Evolutionary conservation across 768 basidiomycete species (phyloP), one percentile per base, ranked within the genome.

Genomic region (Rhodocollybia butyracea): DNA sequence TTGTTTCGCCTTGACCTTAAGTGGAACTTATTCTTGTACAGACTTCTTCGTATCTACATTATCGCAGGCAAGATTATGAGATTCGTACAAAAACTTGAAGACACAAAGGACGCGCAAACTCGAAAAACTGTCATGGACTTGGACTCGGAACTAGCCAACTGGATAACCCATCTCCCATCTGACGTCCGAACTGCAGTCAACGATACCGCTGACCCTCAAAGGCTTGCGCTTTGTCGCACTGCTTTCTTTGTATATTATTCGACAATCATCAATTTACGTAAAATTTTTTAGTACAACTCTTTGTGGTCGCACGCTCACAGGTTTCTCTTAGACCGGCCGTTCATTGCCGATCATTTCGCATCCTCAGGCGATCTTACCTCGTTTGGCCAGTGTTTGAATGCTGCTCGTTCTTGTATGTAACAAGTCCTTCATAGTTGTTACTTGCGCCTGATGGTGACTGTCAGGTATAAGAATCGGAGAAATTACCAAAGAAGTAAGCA

Each of bases 211-310:
- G 58, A 62, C 24, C 57, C 61, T 5, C 19, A 56, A 26, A 54
- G 60, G 56, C 48, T 62, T 19, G 21, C 60, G 10, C 41, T 62
- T 7, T 60, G 59, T 48, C 46, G 60, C 36, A 62, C 55, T 36
- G 55, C 61, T 19, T 61, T 61, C 36, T 62, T 62, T 51, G 56
- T 62, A 21, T 62, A 62, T 34, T 55, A 62, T 30, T 60, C 61
- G 22, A 42, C 61, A 17, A 62, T 61, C 15, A 62, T 62, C 26
- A 62, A 60, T 43, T 57, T 62, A 30, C 61, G 61, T 62, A 31
- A 30, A 57, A 7, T 27, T 41, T 29, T 24, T 15, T 24, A 38
- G 29, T 58, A 46, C 36, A 21, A 29, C 17, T 22, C 5, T 40
- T 27, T 7, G 12, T 27, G n/a, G 12, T 30, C n/a, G 31, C 5